Evolutionary conservation across 768 basidiomycete genomes (phyloP), one percentile per base, ranked within the genome.

Genomic region (Pulveroboletus ravenelii): DNA sequence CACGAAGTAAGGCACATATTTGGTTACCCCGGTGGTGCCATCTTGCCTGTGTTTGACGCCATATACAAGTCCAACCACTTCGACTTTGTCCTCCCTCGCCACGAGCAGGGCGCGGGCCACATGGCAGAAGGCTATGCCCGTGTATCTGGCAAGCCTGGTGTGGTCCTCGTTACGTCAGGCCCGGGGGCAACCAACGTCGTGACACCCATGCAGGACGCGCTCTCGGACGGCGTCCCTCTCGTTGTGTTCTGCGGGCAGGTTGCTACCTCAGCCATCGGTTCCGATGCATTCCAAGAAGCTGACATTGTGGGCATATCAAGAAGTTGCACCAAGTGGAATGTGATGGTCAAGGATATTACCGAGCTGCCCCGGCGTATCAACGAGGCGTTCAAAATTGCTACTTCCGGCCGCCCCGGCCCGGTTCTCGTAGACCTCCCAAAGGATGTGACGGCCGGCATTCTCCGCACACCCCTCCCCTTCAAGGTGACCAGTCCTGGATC

Each of bases 51-150:
- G n/a, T 99, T 97, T 70, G 95, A 99, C 68, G 96, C 96, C 67
- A 99, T 98, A 70, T 88, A 97, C 78, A 87, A 95, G 69, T 95
- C 93, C 7, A 79, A 84, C 3, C 86, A 96, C 68, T 98, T 98
- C 59, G 84, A 96, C 52, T 99, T 99, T 59, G 78, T 99, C 53
- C 82, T 98, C 14, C 95, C 95, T 13, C 81, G 95, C 27, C 95
- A 99, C 62, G 95, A 99, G 66, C 95, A 99, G 64, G 96, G 96
- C 36, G 95, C 93, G 2, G 95, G 95, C 0, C 95, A 99, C 71
- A 99, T 97, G 94, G 95, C 94, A 2, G 93, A 98, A 66, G 95
- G 95, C 0, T 99, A 99, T 65, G 95, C 95, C 31, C 87, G 94
- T 41, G 87, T 93, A n/a, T 89, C 93, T 0, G 95, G 96, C 44